These are phyloP conservation scores for Tympanopsis confertula DNA, from an alignment of 2,329 filamentous ascomycete genomes.

Conservation along the genomic window DNA sequence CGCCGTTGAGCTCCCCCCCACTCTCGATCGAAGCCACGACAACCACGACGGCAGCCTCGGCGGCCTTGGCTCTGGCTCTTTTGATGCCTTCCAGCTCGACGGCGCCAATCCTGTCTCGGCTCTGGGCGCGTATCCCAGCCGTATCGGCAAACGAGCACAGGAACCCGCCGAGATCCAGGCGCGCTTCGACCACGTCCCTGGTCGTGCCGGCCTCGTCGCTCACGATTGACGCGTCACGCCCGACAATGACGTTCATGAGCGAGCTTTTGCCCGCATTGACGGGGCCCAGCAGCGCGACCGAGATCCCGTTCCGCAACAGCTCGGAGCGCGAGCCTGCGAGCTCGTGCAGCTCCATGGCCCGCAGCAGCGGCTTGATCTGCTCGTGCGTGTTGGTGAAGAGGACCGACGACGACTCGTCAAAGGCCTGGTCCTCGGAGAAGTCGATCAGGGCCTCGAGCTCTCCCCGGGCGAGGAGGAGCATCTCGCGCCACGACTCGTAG, in stretches of 20 bases:
- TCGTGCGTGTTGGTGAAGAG: conserved; percentile 58
- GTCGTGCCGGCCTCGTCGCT: conserved; percentile 88
- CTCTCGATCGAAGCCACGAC: conserved; percentile 70
- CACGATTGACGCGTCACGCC: conserved; percentile 88
- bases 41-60: conserved; percentile 75
- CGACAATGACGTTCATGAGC: conserved; percentile 78
- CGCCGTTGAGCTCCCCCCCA: conserved; percentile 8
- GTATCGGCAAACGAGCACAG: conserved; percentile 93
- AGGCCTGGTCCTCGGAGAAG: conserved; percentile 94
- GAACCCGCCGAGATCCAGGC: conserved; percentile 78
- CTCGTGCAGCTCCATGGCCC: conserved; percentile 57
- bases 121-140: conserved; percentile 63
- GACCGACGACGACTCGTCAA: conserved; percentile 72
- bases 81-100: conserved; percentile 86
- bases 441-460: conserved; percentile 94
- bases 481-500: conserved; percentile 76
- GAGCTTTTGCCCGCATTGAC: conserved; percentile 95
- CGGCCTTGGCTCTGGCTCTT: conserved; percentile 68
- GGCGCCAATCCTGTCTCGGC: conserved; percentile 40
- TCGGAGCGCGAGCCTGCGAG: conserved; percentile 72
- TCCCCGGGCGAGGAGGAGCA: conserved; percentile 69
- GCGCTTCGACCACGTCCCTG: conserved; percentile 83
- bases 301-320: conserved; percentile 73
- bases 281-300: conserved; percentile 74
- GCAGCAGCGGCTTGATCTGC: conserved; percentile 50